Base-by-base conservation (phyloP, 345 rosid species). In the Murraya paniculata region DNA sequence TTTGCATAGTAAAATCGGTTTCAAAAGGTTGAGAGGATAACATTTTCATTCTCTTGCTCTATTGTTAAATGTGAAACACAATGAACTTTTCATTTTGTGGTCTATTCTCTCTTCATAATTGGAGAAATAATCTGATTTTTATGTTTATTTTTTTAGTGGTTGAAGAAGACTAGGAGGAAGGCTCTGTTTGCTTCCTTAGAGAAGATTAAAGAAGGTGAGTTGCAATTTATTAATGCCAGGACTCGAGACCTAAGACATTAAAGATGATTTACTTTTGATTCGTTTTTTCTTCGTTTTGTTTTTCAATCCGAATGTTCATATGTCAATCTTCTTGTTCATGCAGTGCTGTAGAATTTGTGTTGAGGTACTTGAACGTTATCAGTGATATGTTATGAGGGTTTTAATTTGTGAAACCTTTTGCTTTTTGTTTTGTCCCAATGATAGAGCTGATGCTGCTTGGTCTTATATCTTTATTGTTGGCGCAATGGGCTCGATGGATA, bases 381-480 rank as follows among this genome's bases (percentile, higher is more conserved):
- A 41, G 9, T 19, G 28, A 45, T 64, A 50, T 75, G 22, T 28
- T 35, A 33, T 36, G 61, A 74, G 55, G 31, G 48, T 59, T 78
- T 71, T 64, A 59, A 62, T 48, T 38, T 66, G 69, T n/a, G 65
- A 69, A 79, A 68, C 58, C 76, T 82, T 68, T 50, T 61, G 16
- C 27, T 41, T 7, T 18, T n/a, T 24, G 78, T 76, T 62, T n/a
- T 79, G 78, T 82, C 68, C 78, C 81, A 66, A 45, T 79, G 81
- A 7, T 81, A 95, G 98, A 95, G 91, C 65, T 95, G 92, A 95
- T 95, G 98, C 93, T 95, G 87, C 92, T 95, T 48, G 98, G 98
- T 71, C 94, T 95, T 68, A 91, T 95, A 90, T 95, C 98, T 25
- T 84, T 95, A 81, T 73, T 93, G 77, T 77, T 95, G 90, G 95